These are phyloP conservation scores for Exsudoporus floridanus DNA, from an alignment of 1,284 basidiomycete genomes.

Conservation along the genomic window DNA sequence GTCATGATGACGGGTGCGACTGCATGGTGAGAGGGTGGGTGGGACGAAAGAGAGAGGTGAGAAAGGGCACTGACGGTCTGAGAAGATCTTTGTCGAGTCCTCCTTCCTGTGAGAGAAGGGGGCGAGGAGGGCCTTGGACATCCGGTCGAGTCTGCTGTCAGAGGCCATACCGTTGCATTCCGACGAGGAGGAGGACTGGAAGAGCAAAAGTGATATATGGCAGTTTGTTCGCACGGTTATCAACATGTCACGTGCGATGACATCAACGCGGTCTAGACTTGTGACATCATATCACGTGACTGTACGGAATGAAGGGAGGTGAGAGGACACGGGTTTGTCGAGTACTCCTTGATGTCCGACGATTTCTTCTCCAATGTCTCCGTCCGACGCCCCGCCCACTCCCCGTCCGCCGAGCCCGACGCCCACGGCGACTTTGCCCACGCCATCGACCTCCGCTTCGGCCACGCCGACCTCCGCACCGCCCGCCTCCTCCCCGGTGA, in stretches of 20 bases:
- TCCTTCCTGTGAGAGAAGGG: constrained; percentile 66
- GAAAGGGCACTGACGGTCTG: constrained; percentile 57
- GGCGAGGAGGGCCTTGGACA: constrained; percentile 65
- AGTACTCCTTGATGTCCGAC: constrained; percentile 25
- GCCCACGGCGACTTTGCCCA: constrained; percentile 38
- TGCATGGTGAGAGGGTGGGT: constrained; percentile 32
- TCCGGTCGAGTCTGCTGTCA: too few relatives aligned
- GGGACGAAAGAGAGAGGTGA: neutral
- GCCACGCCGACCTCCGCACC: constrained; percentile 32
- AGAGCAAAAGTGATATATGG: too few relatives aligned
- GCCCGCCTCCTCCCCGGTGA: constrained; percentile 34
- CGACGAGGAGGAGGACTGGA: too few relatives aligned
- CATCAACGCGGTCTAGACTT: constrained; percentile 28
- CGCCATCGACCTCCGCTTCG: constrained; percentile 39
- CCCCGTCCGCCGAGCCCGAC: neutral
- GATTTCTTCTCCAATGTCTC: constrained; percentile 34
- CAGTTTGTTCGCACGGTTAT: constrained; percentile 1
- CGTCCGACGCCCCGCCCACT: constrained; percentile 4
- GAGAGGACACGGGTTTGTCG: too few relatives aligned
- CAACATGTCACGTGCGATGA: constrained; percentile 25
- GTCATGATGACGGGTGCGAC: constrained; percentile 92
- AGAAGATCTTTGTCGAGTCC: constrained; percentile 66
- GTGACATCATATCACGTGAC: constrained; percentile 37
- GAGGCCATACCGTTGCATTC: constrained; percentile 38
- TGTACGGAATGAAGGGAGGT: neutral